These are phyloP conservation scores for Neonothopanus nambi DNA, from an alignment of 1,284 basidiomycete genomes.

Conservation along the genomic window DNA sequence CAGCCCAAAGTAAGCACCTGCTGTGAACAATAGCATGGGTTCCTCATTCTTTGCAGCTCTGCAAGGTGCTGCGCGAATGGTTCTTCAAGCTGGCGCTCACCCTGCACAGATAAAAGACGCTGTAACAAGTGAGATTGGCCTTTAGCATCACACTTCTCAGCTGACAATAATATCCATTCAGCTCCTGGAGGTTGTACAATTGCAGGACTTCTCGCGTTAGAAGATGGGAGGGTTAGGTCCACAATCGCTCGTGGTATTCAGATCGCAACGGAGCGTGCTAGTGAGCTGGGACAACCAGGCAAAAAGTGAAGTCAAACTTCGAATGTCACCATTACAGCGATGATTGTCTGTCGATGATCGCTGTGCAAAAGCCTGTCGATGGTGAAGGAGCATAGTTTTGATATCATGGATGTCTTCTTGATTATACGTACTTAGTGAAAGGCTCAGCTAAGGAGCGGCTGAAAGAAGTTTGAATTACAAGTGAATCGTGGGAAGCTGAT, in stretches of 20 bases:
- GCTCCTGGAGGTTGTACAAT: conserved; percentile 99
- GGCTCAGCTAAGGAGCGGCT: too few species aligned
- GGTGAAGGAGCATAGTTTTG: too few species aligned
- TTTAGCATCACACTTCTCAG: not conserved
- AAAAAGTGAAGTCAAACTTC: conserved; percentile 36
- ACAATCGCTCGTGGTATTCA: conserved; percentile 97
- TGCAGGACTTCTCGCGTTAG: conserved; percentile 91
- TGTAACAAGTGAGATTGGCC: conserved; percentile 80
- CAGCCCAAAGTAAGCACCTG: conserved; percentile 82
- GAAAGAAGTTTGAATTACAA: too few species aligned
- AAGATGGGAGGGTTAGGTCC: conserved; percentile 92
- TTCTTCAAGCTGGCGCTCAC: conserved; percentile 83
- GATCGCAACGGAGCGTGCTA: conserved; percentile 86
- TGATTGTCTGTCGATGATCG: not conserved
- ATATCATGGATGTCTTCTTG: too few species aligned
- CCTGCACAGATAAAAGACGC: conserved; percentile 98
- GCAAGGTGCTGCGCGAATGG: conserved; percentile 97
- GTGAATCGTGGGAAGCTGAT: too few species aligned
- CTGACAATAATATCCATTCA: conserved; percentile 32
- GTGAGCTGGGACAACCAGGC: conserved; percentile 68
- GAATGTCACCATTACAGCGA: too few species aligned
- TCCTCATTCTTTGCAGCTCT: conserved; percentile 59
- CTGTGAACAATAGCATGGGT: not conserved
- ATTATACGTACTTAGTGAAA: too few species aligned
- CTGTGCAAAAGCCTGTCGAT: not conserved